These are phyloP conservation scores for Penicillium canariense DNA, from an alignment of 495 filamentous ascomycete species.

Conservation along the genomic window DNA sequence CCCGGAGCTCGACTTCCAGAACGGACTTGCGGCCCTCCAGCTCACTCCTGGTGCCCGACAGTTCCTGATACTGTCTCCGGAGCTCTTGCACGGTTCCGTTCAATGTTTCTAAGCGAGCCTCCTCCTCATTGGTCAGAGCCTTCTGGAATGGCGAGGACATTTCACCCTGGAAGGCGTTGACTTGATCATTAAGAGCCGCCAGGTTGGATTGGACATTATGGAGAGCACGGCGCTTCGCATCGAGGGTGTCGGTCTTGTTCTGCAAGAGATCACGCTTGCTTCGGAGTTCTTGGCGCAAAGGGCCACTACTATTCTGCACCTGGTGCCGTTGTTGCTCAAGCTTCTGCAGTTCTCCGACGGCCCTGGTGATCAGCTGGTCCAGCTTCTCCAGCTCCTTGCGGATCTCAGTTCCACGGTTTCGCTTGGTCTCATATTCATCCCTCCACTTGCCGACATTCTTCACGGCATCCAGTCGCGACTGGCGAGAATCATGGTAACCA, in stretches of 20 bases:
- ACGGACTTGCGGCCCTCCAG: slow-evolving; percentile 75
- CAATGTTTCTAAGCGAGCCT: slow-evolving; percentile 71
- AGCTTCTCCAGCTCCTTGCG: slow-evolving; percentile 66
- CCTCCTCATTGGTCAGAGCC: slow-evolving; percentile 76
- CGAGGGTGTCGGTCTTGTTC: slow-evolving; percentile 69
- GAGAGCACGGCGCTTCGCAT: slow-evolving; percentile 63
- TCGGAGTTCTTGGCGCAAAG: slow-evolving; percentile 69
- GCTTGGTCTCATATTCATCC: slow-evolving; percentile 67
- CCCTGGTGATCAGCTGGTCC: slow-evolving; percentile 82
- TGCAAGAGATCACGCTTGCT: slow-evolving; percentile 69
- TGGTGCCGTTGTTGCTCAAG: slow-evolving; percentile 74
- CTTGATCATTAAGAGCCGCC: slow-evolving; percentile 69
- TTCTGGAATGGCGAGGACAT: slow-evolving; percentile 88
- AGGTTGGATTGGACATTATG: slow-evolving; percentile 76
- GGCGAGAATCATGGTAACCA: slow-evolving; percentile 81
- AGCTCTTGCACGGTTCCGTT: slow-evolving; percentile 66
- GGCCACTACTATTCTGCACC: slow-evolving; percentile 78
- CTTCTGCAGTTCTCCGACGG: slow-evolving; percentile 78
- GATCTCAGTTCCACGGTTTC: slow-evolving; percentile 55
- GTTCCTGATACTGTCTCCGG: slow-evolving; percentile 67
- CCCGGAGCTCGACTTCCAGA: slow-evolving; percentile 80
- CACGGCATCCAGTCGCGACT: slow-evolving; percentile 80
- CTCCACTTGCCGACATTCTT: slow-evolving; percentile 72
- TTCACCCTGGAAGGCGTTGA: slow-evolving; percentile 72
- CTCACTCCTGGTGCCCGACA: slow-evolving; percentile 70